Conservation (phyloP, 2,329 filamentous ascomycete species). For the Sporothrix pallida region DNA sequence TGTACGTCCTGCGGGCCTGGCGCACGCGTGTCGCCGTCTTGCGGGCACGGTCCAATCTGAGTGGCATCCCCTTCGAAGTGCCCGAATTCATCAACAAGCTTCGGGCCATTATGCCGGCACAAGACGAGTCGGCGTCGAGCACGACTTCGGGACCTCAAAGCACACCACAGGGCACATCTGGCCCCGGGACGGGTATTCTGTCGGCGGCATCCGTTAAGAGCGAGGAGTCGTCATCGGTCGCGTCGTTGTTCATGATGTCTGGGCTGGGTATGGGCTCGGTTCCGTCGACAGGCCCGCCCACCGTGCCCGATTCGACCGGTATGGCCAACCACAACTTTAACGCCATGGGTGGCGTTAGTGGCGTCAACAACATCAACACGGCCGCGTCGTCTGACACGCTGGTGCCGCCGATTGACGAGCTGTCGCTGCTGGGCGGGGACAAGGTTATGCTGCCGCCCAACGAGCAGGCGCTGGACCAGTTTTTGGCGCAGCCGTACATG, state of each 20-base stretch:
- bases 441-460: slow-evolving; percentile 17
- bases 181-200: no score
- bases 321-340: not conserved
- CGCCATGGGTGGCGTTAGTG: not conserved
- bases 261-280: not conserved
- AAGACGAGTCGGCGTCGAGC: slow-evolving; percentile 42
- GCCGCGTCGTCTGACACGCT: not conserved
- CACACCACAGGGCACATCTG: no score
- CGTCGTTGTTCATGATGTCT: slow-evolving; percentile 35
- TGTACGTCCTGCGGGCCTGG: slow-evolving; percentile 60
- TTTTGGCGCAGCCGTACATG: slow-evolving; percentile 51
- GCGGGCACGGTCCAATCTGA: slow-evolving; percentile 38
- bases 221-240: slow-evolving; percentile 33
- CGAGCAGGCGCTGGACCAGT: slow-evolving; percentile 50
- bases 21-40: slow-evolving; percentile 54
- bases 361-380: not conserved
- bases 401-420: slow-evolving; percentile 14
- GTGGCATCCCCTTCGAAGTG: slow-evolving; percentile 48
- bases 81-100: slow-evolving; percentile 56
- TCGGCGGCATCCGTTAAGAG: slow-evolving; percentile 39
- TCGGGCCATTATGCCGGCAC: slow-evolving; percentile 49
- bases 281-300: not conserved
- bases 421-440: slow-evolving; percentile 11
- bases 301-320: not conserved
- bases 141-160: not conserved